Evolutionary conservation across 2,329 filamentous ascomycete genomes (phyloP).

Genomic region (Chrysoporthe deuterocubensis): DNA sequence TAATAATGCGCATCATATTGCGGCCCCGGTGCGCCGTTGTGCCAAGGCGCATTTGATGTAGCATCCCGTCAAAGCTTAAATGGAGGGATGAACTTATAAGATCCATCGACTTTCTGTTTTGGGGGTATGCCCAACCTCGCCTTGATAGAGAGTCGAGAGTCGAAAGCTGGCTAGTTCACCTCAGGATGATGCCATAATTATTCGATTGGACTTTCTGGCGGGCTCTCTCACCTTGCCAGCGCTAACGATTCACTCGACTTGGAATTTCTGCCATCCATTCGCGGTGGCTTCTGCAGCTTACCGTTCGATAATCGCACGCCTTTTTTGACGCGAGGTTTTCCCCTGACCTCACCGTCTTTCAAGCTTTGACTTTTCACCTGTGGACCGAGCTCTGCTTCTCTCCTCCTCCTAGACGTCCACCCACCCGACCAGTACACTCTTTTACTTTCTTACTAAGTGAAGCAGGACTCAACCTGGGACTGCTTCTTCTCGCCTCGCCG

Average conservation of each 20-base stretch:
- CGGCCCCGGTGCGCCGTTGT: background rate
- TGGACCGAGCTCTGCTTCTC: background rate
- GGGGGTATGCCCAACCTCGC: background rate
- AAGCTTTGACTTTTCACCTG: no score
- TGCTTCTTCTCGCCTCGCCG: background rate
- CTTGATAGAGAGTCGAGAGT: background rate
- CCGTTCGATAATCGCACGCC: background rate
- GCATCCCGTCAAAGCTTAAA: background rate
- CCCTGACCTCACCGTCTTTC: no score
- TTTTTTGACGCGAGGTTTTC: background rate
- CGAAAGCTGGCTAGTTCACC: background rate
- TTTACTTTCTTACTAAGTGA: background rate
- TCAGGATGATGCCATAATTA: no score
- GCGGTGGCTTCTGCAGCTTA: background rate
- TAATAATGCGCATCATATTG: background rate
- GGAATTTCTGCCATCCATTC: no score
- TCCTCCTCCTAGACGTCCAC: no score
- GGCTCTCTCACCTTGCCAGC: no score
- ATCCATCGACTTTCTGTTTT: background rate
- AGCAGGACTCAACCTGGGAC: background rate
- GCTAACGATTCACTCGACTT: no score
- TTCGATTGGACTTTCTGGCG: background rate
- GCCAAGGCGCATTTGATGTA: background rate
- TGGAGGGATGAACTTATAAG: background rate
- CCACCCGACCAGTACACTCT: background rate